Percentiles rank a stretch among this genome's conserved stretches.
These are phyloP conservation scores for Candida pseudoviswanathii DNA, from an alignment of 1,139 yeast genomes.

Conservation along the genomic window DNA sequence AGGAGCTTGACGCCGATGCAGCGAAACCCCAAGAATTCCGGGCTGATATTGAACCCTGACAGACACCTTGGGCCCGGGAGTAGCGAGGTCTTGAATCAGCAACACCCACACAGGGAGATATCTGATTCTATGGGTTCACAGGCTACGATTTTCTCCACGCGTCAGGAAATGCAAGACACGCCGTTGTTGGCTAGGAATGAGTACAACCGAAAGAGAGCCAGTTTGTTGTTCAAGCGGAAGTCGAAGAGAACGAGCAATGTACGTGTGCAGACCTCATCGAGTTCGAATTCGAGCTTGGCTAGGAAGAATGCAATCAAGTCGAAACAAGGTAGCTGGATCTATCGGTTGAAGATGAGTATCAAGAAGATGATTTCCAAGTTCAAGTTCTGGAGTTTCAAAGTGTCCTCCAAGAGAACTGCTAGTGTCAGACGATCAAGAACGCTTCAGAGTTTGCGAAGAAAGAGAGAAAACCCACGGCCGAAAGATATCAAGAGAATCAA, in stretches of 20 bases:
- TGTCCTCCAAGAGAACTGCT: conserved; percentile 29
- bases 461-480: conserved; percentile 22
- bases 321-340: conserved; percentile 35
- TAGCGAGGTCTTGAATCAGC: not conserved
- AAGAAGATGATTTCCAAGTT: conserved; percentile 27
- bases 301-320: conserved; percentile 39
- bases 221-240: conserved; percentile 13
- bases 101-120: conserved; percentile 24
- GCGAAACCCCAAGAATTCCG: not conserved
- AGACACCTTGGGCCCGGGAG: not conserved
- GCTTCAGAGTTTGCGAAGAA: conserved; percentile 19
- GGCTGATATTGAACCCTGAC: conserved; percentile 4
- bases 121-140: conserved; percentile 47
- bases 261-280: conserved; percentile 13
- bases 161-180: conserved; percentile 19
- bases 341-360: conserved; percentile 32
- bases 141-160: conserved; percentile 49
- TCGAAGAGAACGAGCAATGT: conserved; percentile 15
- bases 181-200: conserved; percentile 5
- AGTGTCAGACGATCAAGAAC: conserved; percentile 17
- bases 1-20: conserved; percentile 4
- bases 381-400: conserved; percentile 30
- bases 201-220: not conserved
- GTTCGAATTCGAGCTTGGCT: conserved; percentile 20
- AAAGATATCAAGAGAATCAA: conserved; percentile 15